Percentiles rank a stretch among this genome's conserved stretches.
Conservation (phyloP, 257 asterid species). For the Vinca minor region DNA sequence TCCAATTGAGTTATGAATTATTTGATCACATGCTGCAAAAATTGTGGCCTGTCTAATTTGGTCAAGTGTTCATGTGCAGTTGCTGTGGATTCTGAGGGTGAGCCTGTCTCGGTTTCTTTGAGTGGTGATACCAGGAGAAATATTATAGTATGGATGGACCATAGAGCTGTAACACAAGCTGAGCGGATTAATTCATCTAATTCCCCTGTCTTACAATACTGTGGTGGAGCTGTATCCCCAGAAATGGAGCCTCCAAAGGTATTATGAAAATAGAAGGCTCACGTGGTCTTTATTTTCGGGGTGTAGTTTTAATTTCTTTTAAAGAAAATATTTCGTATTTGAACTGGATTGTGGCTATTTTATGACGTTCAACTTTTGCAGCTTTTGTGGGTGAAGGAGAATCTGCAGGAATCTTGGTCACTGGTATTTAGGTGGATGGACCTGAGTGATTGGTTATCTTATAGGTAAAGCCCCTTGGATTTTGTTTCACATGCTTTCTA, state of each 20-base stretch:
- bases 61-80: slow-evolving; percentile 51
- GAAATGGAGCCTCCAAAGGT: slow-evolving; percentile 99
- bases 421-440: slow-evolving; percentile 96
- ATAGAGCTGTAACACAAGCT: slow-evolving; percentile 91
- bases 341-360: slow-evolving; percentile 9
- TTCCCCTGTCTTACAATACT: slow-evolving; percentile 82
- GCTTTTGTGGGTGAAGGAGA: slow-evolving; percentile 99
- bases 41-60: slow-evolving; percentile 27
- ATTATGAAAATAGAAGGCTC: slow-evolving; percentile 5
- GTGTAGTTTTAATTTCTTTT: not conserved
- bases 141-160: slow-evolving; percentile 98
- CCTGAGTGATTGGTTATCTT: slow-evolving; percentile 95
- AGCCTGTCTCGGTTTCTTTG: slow-evolving; percentile 91
- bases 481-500: not conserved
- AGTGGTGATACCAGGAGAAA: slow-evolving; percentile 86
- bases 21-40: not conserved
- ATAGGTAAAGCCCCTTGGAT: slow-evolving; percentile 42
- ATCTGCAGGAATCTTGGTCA: slow-evolving; percentile 84
- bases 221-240: slow-evolving; percentile 95
- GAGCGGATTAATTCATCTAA: slow-evolving; percentile 77
- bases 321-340: not conserved
- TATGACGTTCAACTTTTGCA: slow-evolving; percentile 26
- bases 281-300: too few species aligned
- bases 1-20: slow-evolving; percentile 3
- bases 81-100: slow-evolving; percentile 89